Conservation (phyloP, 1,139 yeast species). For the Zygosaccharomyces sapae region DNA sequence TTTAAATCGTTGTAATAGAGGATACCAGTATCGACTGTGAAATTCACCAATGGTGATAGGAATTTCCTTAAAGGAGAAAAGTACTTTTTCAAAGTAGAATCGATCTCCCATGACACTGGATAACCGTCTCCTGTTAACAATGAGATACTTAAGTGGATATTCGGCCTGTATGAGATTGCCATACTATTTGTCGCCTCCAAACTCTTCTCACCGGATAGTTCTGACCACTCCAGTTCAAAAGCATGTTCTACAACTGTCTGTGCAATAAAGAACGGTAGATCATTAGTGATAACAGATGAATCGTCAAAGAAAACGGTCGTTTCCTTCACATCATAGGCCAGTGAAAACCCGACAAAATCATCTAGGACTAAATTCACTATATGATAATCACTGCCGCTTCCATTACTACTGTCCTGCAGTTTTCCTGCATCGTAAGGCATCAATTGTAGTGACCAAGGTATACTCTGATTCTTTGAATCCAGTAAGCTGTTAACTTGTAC, state of each 20-base stretch:
- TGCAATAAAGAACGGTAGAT: conserved; percentile 56
- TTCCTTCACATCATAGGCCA: conserved; percentile 37
- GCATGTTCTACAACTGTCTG: conserved; percentile 55
- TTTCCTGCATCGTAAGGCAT: conserved; percentile 23
- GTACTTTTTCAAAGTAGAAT: conserved; percentile 40
- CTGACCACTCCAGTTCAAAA: conserved; percentile 46
- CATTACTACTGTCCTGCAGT: conserved; percentile 10
- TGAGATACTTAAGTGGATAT: conserved; percentile 65
- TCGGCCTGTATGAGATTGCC: conserved; percentile 56
- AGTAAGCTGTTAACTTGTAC: conserved; percentile 33
- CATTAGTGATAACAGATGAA: conserved; percentile 50
- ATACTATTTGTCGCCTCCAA: conserved; percentile 23
- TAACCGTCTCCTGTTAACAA: conserved; percentile 52
- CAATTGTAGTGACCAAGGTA: conserved; percentile 34
- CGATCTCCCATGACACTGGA: conserved; percentile 57
- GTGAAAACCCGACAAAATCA: conserved; percentile 25
- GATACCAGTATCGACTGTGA: conserved; percentile 75
- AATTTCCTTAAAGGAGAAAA: conserved; percentile 47
- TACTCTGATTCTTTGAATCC: conserved; percentile 20
- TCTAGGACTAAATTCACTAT: conserved; percentile 30
- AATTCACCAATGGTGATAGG: conserved; percentile 54
- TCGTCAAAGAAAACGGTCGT: conserved; percentile 48
- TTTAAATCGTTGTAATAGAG: conserved; percentile 54
- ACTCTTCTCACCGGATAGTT: conserved; percentile 13
- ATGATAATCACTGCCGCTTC: conserved; percentile 22